Evolutionary conservation across 176 grass and related monocot genomes (phyloP), one percentile per base, ranked within the genome.

Genomic region (Eragrostis curvula): DNA sequence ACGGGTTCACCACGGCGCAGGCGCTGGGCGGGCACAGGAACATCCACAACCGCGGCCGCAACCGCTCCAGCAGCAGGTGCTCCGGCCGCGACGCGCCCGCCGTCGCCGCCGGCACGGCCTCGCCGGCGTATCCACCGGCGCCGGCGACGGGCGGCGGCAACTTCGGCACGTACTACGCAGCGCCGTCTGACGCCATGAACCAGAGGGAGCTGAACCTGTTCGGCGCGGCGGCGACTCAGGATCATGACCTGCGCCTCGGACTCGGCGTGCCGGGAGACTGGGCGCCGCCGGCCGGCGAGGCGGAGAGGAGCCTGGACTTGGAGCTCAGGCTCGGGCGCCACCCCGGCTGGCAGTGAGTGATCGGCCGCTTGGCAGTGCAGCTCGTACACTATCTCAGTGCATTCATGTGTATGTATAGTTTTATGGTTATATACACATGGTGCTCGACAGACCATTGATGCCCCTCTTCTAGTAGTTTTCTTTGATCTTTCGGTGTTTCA

Each of bases 1-100:
- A 75, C 20, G 84, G 89, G 28, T 90, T 90, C 84, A 87, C 89
- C 58, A 87, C 77, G 44, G 69, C 84, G 53, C 89, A 90, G 75
- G 84, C 89, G 24, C 80, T 90, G 2, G 84, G 89, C 27, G 78
- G 78, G 12, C 85, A 87, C 85, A 87, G 82, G 85, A 87, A 82
- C 85, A 69, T 82, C 79, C 71, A 87, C 62, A 70, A 78, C 51
- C 79, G 57, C 42, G 71, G 30, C 49, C 78, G 71, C 24, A 41
- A 44, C 49, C 78, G 71, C 24, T 41, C 56, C 58, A 27, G 13
- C 58, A 27, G 13, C 28, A 75, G 44, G 78, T 39, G 27, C 61
- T 18, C 49, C 2, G 62, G 3, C 25, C 18, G 49, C 32, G 10
- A 50, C 60, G 17, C 60, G 60, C 53, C 12, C 61, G n/a, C 12